Conservation (phyloP, 2,329 filamentous ascomycete species). For the Exophiala oligosperma region DNA sequence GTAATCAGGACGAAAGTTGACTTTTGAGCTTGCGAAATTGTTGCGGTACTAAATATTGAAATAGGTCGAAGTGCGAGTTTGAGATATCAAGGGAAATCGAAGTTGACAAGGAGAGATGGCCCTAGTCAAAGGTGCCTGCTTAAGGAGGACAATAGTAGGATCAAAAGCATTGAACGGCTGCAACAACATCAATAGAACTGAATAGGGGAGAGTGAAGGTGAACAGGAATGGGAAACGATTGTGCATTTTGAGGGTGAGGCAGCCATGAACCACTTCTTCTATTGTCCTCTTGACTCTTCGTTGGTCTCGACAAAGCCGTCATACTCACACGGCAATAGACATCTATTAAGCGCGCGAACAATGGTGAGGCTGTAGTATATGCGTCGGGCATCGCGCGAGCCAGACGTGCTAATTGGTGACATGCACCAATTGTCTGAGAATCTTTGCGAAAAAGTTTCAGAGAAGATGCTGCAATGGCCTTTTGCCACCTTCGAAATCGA, state of each 20-base stretch:
- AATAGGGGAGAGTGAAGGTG: constrained; percentile 4
- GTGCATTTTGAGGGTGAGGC: constrained; percentile 8
- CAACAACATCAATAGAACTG: constrained; percentile 15
- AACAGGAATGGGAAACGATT: constrained; percentile 1
- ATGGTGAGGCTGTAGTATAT: constrained; percentile 25
- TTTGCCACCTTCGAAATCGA: constrained; percentile 7
- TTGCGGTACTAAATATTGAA: neutral
- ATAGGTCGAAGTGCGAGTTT: neutral
- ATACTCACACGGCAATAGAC: neutral
- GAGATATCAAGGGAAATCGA: neutral
- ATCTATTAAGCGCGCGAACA: constrained; percentile 18
- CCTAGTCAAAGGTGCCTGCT: neutral
- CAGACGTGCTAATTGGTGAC: constrained; percentile 21
- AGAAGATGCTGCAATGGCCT: neutral
- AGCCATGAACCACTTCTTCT: constrained; percentile 12
- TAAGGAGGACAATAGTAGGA: constrained; percentile 20
- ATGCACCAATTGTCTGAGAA: constrained; percentile 19
- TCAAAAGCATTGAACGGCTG: constrained; percentile 14
- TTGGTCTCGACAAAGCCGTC: constrained; percentile 1
- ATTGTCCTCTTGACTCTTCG: constrained; percentile 1
- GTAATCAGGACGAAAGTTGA: neutral
- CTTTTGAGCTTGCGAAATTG: neutral
- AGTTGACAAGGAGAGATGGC: neutral
- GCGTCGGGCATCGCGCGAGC: constrained; percentile 7
- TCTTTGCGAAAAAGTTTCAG: constrained; percentile 17